Conservation (phyloP, 1,284 basidiomycete species). For the Ustilago esculenta region DNA sequence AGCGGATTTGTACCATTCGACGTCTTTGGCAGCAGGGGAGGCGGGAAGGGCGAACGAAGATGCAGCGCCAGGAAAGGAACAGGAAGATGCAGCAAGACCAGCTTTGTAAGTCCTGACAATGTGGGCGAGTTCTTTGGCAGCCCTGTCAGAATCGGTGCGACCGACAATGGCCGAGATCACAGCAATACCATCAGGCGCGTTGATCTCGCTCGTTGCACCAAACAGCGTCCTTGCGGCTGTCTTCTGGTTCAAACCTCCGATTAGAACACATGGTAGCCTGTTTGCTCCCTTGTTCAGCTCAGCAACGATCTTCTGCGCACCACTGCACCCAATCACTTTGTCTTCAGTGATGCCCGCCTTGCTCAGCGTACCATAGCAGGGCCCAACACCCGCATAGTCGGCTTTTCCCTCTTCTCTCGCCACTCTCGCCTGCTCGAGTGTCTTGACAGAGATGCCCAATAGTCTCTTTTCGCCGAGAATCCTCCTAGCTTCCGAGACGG, state of each 20-base stretch:
- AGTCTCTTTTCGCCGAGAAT: slow-evolving; percentile 76
- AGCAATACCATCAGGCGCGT: slow-evolving; percentile 75
- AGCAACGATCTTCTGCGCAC: slow-evolving; percentile 49
- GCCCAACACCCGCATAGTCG: slow-evolving; percentile 88
- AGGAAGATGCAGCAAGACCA: slow-evolving; percentile 25
- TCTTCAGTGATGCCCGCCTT: slow-evolving; percentile 64
- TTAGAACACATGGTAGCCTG: slow-evolving; percentile 60
- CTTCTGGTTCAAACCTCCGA: slow-evolving; percentile 61
- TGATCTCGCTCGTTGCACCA: slow-evolving; percentile 40
- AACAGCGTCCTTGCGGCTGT: slow-evolving; percentile 58
- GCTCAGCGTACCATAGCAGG: slow-evolving; percentile 66
- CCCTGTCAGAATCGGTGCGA: slow-evolving; percentile 73
- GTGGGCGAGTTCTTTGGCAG: slow-evolving; percentile 70
- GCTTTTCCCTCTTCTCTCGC: slow-evolving; percentile 66
- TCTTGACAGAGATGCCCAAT: slow-evolving; percentile 84
- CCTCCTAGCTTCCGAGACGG: slow-evolving; percentile 74
- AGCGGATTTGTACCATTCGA: slow-evolving; percentile 20
- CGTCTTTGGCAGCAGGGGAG: neutral
- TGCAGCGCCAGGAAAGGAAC: slow-evolving; percentile 12
- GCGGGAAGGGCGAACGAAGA: slow-evolving; percentile 24
- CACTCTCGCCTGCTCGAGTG: slow-evolving; percentile 59
- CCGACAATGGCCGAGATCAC: slow-evolving; percentile 89
- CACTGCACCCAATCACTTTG: slow-evolving; percentile 51
- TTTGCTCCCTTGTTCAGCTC: slow-evolving; percentile 17
- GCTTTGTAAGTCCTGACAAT: slow-evolving; percentile 67